Conservation (phyloP, 1,139 yeast species). For the Scheffersomyces titani region DNA sequence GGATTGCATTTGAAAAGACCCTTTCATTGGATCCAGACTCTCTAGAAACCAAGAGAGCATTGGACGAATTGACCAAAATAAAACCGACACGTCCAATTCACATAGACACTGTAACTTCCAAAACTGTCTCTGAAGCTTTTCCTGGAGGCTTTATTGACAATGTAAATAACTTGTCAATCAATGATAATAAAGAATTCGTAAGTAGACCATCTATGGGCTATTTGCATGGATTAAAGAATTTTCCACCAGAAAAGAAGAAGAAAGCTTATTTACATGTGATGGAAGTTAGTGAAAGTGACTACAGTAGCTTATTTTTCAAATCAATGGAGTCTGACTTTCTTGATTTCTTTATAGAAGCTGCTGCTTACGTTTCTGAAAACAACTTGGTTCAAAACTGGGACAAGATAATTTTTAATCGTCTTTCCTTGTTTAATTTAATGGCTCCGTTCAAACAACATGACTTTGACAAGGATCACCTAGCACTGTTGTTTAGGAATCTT, state of each 20-base stretch:
- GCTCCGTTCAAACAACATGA: neutral
- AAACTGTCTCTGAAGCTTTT: neutral
- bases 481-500: neutral
- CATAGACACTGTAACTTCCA: conserved; percentile 41
- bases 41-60: conserved; percentile 20
- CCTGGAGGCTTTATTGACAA: neutral
- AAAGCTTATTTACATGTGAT: conserved; percentile 46
- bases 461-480: neutral
- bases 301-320: conserved; percentile 35
- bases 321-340: conserved; percentile 59
- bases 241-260: conserved; percentile 28
- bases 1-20: conserved; percentile 39
- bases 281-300: conserved; percentile 25
- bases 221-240: conserved; percentile 25
- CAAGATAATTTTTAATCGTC: conserved; percentile 11
- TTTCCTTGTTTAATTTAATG: neutral
- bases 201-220: conserved; percentile 32
- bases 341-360: conserved; percentile 53
- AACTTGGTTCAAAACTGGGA: conserved; percentile 20
- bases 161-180: neutral
- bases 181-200: conserved; percentile 11
- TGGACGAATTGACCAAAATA: conserved; percentile 23
- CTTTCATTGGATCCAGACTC: conserved; percentile 49
- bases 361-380: conserved; percentile 20
- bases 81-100: conserved; percentile 25